Percentiles rank a stretch among this genome's conserved stretches.
Conservation (phyloP, 2,329 filamentous ascomycete species). For the Cladophialophora bantiana region DNA sequence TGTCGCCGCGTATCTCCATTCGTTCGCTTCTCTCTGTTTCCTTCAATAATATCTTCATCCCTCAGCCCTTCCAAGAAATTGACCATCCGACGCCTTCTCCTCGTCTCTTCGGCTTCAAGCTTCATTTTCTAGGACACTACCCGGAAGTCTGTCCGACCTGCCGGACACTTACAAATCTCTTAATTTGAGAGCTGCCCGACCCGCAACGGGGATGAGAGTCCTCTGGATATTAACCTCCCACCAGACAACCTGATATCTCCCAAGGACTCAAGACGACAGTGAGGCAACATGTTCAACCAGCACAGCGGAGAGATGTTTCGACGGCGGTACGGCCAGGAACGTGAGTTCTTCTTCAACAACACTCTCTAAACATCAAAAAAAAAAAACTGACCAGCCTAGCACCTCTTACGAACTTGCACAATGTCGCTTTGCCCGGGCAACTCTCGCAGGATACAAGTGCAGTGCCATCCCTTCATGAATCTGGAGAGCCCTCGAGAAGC, state of each 20-base stretch:
- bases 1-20: conserved; percentile 11
- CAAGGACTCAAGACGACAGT: not conserved
- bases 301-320: conserved; percentile 32
- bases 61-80: conserved; percentile 2
- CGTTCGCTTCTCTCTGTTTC: conserved; percentile 12
- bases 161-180: conserved; percentile 5
- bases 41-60: conserved; percentile 6
- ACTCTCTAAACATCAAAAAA: not conserved
- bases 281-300: conserved; percentile 32
- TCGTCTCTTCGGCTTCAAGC: not conserved
- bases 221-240: not conserved
- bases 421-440: conserved; percentile 19
- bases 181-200: not conserved
- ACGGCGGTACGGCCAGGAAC: conserved; percentile 26
- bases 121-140: not conserved
- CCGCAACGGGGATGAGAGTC: not conserved
- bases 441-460: conserved; percentile 25
- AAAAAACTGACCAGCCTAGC: conserved; percentile 18
- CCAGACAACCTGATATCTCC: not conserved
- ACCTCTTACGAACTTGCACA: conserved; percentile 28
- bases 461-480: conserved; percentile 21
- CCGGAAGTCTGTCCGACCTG: not conserved
- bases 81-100: not conserved
- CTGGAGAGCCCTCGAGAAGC: conserved; percentile 21
- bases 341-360: conserved; percentile 15